These are phyloP conservation scores for Stropharia rugosoannulata DNA, from an alignment of 768 basidiomycete genomes.

Conservation along the genomic window DNA sequence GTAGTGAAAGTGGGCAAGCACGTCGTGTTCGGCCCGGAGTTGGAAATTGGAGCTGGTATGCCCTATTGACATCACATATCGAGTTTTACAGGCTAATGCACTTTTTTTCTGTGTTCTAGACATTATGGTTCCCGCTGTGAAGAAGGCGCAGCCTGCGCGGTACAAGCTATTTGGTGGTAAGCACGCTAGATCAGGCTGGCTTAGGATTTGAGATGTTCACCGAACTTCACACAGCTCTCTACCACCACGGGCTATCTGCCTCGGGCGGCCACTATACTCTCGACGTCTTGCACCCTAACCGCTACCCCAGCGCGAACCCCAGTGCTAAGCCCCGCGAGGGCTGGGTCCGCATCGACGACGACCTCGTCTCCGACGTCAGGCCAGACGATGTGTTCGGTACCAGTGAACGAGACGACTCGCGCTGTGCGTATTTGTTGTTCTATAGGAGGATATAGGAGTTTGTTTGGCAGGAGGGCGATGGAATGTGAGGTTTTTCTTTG, in stretches of 20 bases:
- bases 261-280: slow-evolving; percentile 96
- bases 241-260: slow-evolving; percentile 91
- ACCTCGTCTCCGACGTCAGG: slow-evolving; percentile 74
- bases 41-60: slow-evolving; percentile 74
- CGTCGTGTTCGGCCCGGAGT: slow-evolving; percentile 71
- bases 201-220: not conserved
- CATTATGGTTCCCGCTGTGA: slow-evolving; percentile 54
- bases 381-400: slow-evolving; percentile 72
- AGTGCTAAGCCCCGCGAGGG: slow-evolving; percentile 50
- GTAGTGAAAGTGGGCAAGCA: slow-evolving; percentile 88
- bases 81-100: not conserved
- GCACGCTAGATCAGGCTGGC: slow-evolving; percentile 16
- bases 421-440: slow-evolving; percentile 87
- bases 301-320: slow-evolving; percentile 39
- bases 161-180: slow-evolving; percentile 86
- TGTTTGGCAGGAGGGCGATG: not conserved
- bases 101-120: slow-evolving; percentile 35
- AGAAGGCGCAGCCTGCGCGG: slow-evolving; percentile 43
- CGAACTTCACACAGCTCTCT: slow-evolving; percentile 55
- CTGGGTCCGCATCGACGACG: slow-evolving; percentile 96
- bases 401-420: slow-evolving; percentile 49
- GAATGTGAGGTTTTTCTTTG: not conserved
- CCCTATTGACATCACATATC: not conserved
- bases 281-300: slow-evolving; percentile 77
- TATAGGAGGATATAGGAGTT: slow-evolving; percentile 58